Evolutionary conservation across 331 rosid species (phyloP), one percentile per base, ranked within the genome.

Genomic region (Telfairia occidentalis): DNA sequence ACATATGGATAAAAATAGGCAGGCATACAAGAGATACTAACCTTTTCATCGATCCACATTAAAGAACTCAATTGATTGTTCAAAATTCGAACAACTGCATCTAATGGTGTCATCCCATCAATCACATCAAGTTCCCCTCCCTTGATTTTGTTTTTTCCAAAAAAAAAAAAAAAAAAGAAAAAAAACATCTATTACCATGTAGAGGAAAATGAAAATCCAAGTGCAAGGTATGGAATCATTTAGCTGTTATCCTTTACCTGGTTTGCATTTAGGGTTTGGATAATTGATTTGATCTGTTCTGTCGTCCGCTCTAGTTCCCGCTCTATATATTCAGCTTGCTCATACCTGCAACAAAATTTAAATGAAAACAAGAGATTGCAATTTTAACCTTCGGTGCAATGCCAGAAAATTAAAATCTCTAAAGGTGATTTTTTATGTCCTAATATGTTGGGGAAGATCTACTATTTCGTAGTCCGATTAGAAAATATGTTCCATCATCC

Each of bases 31-130:
- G 69, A 71, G 76, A 46, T 43, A 58, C 92, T 82, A 78, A 94
- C 98, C 98, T 91, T 94, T 83, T 94, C 98, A 80, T 94, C 98
- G 65, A 91, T 91, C 98, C 98, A 94, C 96, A 94, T 82, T 55
- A 94, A 84, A 66, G 97, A 91, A 77, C 96, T 91, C 24, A 94
- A 89, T 79, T 94, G 98, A 83, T 94, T 94, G 87, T 94, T 94
- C 60, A 94, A 84, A 57, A 94, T 91, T 77, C 89, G 85, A 61
- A 94, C 96, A 2, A 94, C 98, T 60, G 87, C 92, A 83, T 94
- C 98, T 77, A 94, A 63, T n/a, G 98, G 98, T 77, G 85, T 78
- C 85, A 86, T 85, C 70, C 92, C 96, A 79, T 94, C 96, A 12
- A 75, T 79, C 40, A 85, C 78, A 34, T 88, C 95, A 73, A 89